Percentiles rank a stretch among this genome's conserved stretches.
These are phyloP conservation scores for Ascoidea rubescens DNA, from an alignment of 805 yeast genomes.

Conservation along the genomic window DNA sequence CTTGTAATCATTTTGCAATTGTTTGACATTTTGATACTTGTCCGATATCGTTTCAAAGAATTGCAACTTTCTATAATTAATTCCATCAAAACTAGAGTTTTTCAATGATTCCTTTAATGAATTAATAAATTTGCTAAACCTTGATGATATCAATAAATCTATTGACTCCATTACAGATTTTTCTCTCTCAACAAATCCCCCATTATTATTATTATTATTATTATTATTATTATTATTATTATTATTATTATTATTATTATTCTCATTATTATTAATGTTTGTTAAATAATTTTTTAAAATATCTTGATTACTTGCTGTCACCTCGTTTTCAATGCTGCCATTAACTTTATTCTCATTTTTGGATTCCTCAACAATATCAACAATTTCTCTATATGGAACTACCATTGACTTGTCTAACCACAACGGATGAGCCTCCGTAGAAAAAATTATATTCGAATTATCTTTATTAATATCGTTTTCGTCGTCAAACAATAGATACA, in stretches of 20 bases:
- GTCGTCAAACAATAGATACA: slow-evolving; percentile 67
- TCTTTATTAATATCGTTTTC: slow-evolving; percentile 35
- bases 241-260: too few species aligned
- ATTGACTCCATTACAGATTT: not conserved
- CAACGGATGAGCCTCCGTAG: slow-evolving; percentile 88
- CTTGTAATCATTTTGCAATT: too few species aligned
- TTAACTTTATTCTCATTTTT: slow-evolving; percentile 5
- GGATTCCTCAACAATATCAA: slow-evolving; percentile 3
- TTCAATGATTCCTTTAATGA: not conserved
- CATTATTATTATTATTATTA: not conserved
- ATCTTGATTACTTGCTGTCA: too few species aligned
- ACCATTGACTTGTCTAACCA: slow-evolving; percentile 40
- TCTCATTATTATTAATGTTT: too few species aligned
- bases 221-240: too few species aligned
- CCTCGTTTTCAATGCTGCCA: too few species aligned
- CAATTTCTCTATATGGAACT: slow-evolving; percentile 16
- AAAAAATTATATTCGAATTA: slow-evolving; percentile 33
- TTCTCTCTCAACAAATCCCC: too few species aligned
- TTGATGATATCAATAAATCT: not conserved
- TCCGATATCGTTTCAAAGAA: not conserved
- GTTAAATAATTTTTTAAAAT: not conserved
- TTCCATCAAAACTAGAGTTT: not conserved
- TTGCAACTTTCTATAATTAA: too few species aligned
- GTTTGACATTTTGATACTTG: too few species aligned
- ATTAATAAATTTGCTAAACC: too few species aligned